These are phyloP conservation scores for Rachicladosporium sp. DNA, from an alignment of 2,329 filamentous ascomycete species.

Conservation along the genomic window DNA sequence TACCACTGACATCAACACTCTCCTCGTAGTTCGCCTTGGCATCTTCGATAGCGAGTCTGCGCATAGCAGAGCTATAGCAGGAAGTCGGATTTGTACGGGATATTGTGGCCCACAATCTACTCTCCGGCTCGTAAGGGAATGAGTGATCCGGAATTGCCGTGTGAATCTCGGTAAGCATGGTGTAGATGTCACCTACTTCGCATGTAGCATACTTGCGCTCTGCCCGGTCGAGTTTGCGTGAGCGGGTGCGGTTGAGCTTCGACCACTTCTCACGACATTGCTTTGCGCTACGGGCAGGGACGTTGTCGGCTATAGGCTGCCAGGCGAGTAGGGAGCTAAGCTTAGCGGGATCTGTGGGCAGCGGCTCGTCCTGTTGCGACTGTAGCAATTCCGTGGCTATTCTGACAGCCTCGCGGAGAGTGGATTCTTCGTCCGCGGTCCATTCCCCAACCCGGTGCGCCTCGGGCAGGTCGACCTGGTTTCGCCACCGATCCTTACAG, in stretches of 20 bases:
- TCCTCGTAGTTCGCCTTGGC: conserved; percentile 4
- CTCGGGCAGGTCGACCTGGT: conserved; percentile 50
- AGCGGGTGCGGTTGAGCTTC: conserved; percentile 23
- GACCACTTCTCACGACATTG: conserved; percentile 61
- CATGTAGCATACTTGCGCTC: conserved; percentile 21
- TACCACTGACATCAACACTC: neutral
- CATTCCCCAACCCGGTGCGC: conserved; percentile 44
- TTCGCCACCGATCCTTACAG: conserved; percentile 57
- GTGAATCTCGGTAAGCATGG: conserved; percentile 26
- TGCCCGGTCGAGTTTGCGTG: conserved; percentile 10
- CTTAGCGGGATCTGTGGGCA: too few species aligned
- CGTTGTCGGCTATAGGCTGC: too few species aligned
- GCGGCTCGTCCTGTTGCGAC: too few species aligned
- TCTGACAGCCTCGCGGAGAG: conserved; percentile 35
- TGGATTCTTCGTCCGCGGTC: conserved; percentile 46
- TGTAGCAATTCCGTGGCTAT: too few species aligned
- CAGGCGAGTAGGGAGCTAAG: too few species aligned
- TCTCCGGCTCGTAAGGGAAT: conserved; percentile 18
- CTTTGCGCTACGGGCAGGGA: conserved; percentile 42
- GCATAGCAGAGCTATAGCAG: conserved; percentile 15
- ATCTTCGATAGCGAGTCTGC: conserved; percentile 18
- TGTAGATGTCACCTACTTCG: conserved; percentile 29
- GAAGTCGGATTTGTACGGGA: conserved; percentile 15
- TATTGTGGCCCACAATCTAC: conserved; percentile 25
- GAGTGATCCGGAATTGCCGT: conserved; percentile 10